A percentile compares a stretch with the other conserved stretches of the same genome.
These are phyloP conservation scores for Geotrichum phurueaensis DNA, from an alignment of 1,139 yeast species.

Conservation along the genomic window DNA sequence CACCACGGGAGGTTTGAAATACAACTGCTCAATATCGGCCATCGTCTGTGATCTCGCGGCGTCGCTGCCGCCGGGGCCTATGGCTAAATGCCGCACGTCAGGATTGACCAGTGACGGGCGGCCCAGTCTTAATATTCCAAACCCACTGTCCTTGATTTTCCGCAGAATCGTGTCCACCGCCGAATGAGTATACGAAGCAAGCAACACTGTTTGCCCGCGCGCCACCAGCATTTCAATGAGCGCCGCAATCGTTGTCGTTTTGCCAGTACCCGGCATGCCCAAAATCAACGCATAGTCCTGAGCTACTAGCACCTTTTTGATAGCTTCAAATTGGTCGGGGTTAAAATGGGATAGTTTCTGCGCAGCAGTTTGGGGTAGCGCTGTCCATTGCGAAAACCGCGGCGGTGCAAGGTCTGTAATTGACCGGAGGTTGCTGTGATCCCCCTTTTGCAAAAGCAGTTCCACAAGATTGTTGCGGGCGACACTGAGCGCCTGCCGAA, in stretches of 20 bases:
- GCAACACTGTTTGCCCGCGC: slow-evolving; percentile 59
- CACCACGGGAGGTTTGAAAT: slow-evolving; percentile 61
- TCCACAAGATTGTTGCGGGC: slow-evolving; percentile 67
- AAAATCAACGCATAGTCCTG: slow-evolving; percentile 73
- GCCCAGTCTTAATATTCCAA: slow-evolving; percentile 42
- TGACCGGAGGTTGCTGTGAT: background rate
- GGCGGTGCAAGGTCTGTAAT: slow-evolving; percentile 8
- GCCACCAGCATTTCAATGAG: slow-evolving; percentile 56
- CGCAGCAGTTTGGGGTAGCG: background rate
- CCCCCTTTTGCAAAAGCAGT: slow-evolving; percentile 2
- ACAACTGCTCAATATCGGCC: slow-evolving; percentile 43
- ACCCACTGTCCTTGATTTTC: slow-evolving; percentile 51
- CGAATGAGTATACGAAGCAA: slow-evolving; percentile 88
- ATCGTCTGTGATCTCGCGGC: slow-evolving; percentile 23
- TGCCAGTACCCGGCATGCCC: slow-evolving; percentile 99
- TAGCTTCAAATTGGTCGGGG: slow-evolving; percentile 63
- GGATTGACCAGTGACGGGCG: slow-evolving; percentile 51
- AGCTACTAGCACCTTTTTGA: slow-evolving; percentile 56
- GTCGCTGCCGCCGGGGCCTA: slow-evolving; percentile 26
- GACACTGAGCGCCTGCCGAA: slow-evolving; percentile 65
- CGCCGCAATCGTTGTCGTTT: slow-evolving; percentile 85
- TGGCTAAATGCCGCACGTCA: slow-evolving; percentile 48
- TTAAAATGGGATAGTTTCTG: slow-evolving; percentile 40
- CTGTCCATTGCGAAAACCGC: background rate
- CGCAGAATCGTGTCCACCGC: slow-evolving; percentile 90